phyloP scores from a whole-genome alignment of 2,329 filamentous ascomycete species.

The Chaetomiaceae sp. region DNA sequence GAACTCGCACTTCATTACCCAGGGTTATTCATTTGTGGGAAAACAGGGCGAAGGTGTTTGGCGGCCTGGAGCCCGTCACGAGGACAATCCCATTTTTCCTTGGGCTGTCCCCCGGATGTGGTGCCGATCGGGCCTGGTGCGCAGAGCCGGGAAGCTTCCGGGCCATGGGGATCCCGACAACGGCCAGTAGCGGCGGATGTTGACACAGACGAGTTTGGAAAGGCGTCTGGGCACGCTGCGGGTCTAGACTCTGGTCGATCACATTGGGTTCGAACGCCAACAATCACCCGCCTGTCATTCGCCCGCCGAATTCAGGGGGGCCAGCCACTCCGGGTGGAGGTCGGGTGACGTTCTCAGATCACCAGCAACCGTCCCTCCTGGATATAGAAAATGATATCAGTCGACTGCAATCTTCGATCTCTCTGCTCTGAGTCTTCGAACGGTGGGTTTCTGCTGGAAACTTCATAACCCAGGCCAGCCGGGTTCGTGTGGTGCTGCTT shows the following conservation, averaged over 20 bases:
- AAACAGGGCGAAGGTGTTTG: background rate
- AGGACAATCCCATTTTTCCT: slow-evolving; percentile 11
- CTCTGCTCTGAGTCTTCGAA: no score
- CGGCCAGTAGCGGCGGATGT: slow-evolving; percentile 1
- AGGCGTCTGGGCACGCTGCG: background rate
- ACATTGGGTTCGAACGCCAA: background rate
- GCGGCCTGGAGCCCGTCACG: slow-evolving; percentile 10
- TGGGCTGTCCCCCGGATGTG: background rate
- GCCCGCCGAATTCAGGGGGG: background rate
- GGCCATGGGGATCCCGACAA: background rate
- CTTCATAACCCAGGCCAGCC: no score
- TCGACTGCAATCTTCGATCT: no score
- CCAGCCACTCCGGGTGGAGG: background rate
- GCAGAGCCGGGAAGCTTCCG: background rate
- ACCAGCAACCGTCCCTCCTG: no score
- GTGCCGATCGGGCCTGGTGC: slow-evolving; percentile 1
- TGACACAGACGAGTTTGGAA: background rate
- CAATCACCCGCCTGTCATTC: background rate
- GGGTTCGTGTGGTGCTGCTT: no score
- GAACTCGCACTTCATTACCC: background rate
- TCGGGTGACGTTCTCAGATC: background rate
- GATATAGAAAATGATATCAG: no score
- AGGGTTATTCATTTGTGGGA: background rate
- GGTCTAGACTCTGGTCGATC: background rate
- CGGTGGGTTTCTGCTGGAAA: no score